Base-by-base conservation (phyloP, 1,139 yeast species). In the Candida labiduridarum region DNA sequence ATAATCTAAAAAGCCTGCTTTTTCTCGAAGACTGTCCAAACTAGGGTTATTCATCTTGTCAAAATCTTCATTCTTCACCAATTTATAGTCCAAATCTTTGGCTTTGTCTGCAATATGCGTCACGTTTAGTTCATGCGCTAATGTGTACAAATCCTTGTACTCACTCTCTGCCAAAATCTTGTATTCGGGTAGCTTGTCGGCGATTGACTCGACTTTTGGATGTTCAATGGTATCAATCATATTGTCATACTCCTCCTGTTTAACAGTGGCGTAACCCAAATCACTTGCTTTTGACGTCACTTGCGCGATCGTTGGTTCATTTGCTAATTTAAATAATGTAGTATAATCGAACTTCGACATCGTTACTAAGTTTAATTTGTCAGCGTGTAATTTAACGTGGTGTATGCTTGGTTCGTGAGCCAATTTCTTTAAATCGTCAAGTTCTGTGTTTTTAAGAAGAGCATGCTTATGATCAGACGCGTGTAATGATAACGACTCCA, bases 341-440 rank as follows among this genome's bases (percentile, higher is more conserved):
- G 77, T 65, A 51, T 71, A 75, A 50, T 74, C 79, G 2, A 56
- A 46, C 50, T 66, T 64, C 2, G 68, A 53, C 49, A 76, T 59
- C 0, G 78, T 69, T 1, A 72, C 66, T 50, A 74, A 65, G n/a
- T 68, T 66, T 47, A 64, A 66, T 31, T 53, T 65, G 44, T 72
- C 76, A 1, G 79, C 78, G 16, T 67, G 70, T 11, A 58, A 54
- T 49, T 72, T 69, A 5, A 76, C 66, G 46, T 70, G 73, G 42
- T 61, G 66, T 50, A 70, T 60, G 25, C 65, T 59, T 44, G 78
- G 78, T 5, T 62, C 60, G 45, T 66, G 53, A 0, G 75, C 74
- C n/a, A 64, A 53, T 44, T 58, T 60, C 4, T 52, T 49, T 44
- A 71, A 56, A 7, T 55, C 52, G 3, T 54, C 54, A 9, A 60